phyloP scores from a whole-genome alignment of 139 green algal species.

The Closterium sp. region DNA sequence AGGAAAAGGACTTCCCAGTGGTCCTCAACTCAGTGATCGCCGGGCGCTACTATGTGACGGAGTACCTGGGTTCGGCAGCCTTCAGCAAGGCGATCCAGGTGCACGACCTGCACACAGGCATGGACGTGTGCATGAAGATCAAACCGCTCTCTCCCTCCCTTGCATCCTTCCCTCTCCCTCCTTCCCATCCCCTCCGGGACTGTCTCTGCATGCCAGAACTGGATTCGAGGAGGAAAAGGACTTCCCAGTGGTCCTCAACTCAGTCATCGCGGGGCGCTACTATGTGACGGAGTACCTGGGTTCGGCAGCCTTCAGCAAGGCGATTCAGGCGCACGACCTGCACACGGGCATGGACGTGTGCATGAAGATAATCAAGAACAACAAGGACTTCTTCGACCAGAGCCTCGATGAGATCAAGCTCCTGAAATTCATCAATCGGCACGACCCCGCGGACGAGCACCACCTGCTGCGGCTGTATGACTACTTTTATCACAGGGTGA shows the following conservation, averaged over 20 bases:
- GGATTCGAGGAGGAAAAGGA: constrained; percentile 93
- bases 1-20: constrained; percentile 84
- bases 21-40: constrained; percentile 82
- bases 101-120: too few species aligned
- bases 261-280: constrained; percentile 88
- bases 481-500: constrained; percentile 90
- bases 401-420: constrained; percentile 96
- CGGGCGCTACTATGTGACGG: constrained; percentile 86
- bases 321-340: constrained; percentile 87
- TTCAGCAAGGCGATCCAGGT: constrained; percentile 94
- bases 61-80: constrained; percentile 84
- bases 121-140: constrained; percentile 80
- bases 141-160: background rate
- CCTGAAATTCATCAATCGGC: constrained; percentile 78
- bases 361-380: constrained; percentile 98
- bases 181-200: background rate
- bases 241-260: constrained; percentile 75
- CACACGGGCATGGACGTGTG: constrained; percentile 79
- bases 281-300: constrained; percentile 89
- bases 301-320: constrained; percentile 89
- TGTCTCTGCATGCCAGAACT: constrained; percentile 56
- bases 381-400: constrained; percentile 98
- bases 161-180: background rate
- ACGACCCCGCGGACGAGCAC: constrained; percentile 82
- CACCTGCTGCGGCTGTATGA: constrained; percentile 89